Conservation (phyloP, 140 eudicot species). For the Cichorium intybus region DNA sequence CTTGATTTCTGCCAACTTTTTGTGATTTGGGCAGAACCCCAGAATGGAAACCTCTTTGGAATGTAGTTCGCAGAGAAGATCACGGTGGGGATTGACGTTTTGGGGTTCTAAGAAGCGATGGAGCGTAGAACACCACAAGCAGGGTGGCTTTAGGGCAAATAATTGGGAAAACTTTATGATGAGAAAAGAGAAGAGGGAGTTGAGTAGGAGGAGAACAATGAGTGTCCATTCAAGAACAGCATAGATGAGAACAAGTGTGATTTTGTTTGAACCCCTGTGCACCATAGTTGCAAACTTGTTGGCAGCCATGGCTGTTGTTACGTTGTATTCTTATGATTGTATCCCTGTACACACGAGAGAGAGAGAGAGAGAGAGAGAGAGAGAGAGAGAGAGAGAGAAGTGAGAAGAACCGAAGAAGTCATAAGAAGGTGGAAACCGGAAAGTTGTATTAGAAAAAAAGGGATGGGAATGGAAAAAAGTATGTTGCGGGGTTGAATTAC, state of each 20-base stretch:
- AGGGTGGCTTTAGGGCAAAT: slow-evolving; percentile 79
- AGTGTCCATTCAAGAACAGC: slow-evolving; percentile 79
- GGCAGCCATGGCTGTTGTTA: slow-evolving; percentile 52
- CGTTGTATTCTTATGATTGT: slow-evolving; percentile 20
- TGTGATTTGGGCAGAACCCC: slow-evolving; percentile 63
- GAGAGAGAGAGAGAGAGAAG: background rate
- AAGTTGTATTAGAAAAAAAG: background rate
- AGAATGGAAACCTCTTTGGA: slow-evolving; percentile 51
- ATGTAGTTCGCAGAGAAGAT: slow-evolving; percentile 66
- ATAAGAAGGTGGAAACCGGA: background rate
- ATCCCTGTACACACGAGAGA: too few species aligned
- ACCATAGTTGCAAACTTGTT: slow-evolving; percentile 66
- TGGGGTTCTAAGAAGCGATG: slow-evolving; percentile 52
- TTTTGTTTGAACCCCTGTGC: slow-evolving; percentile 54
- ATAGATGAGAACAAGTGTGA: slow-evolving; percentile 48
- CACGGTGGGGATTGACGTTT: slow-evolving; percentile 32
- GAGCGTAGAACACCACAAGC: slow-evolving; percentile 61
- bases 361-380: slow-evolving; percentile 19
- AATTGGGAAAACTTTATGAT: slow-evolving; percentile 59
- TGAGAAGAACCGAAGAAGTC: background rate
- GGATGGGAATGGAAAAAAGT: background rate
- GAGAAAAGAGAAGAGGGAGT: slow-evolving; percentile 68
- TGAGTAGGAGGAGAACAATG: slow-evolving; percentile 56
- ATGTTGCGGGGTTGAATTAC: background rate
- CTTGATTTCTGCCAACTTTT: slow-evolving; percentile 38